phyloP scores from a whole-genome alignment of 2,329 filamentous ascomycete genomes.

The Blastomyces emzantsi region DNA sequence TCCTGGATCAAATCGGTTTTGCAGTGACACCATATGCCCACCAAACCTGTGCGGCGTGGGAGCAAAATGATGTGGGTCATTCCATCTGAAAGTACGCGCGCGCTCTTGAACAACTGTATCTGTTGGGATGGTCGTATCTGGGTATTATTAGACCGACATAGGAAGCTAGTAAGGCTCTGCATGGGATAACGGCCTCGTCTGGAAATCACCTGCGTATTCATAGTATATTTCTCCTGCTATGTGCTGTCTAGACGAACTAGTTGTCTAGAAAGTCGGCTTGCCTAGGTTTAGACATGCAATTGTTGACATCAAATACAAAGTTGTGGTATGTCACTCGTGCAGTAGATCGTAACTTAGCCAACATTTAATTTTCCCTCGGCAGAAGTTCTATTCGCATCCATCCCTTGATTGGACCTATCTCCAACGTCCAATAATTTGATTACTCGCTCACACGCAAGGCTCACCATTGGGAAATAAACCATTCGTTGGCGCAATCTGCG shows the following conservation, averaged over 20 bases:
- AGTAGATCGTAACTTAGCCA: not conserved
- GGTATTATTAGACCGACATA: conserved; percentile 59
- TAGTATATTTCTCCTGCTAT: not conserved
- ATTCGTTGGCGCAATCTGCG: not conserved
- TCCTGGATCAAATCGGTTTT: not conserved
- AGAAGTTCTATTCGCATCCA: not conserved
- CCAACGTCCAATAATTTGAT: not conserved
- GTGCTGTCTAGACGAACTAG: not conserved
- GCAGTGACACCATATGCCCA: not conserved
- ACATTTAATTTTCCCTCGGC: not conserved
- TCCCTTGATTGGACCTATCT: not conserved
- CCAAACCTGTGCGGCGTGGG: not conserved
- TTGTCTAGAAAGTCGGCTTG: not conserved
- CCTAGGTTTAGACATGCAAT: not conserved
- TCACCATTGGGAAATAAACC: not conserved
- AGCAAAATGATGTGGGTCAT: conserved; percentile 38
- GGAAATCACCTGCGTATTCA: not conserved
- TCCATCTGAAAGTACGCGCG: conserved; percentile 54
- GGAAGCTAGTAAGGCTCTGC: conserved; percentile 45
- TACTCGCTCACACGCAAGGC: not conserved
- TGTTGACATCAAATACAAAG: not conserved
- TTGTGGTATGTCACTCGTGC: not conserved
- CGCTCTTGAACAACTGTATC: conserved; percentile 49
- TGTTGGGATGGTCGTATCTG: conserved; percentile 62
- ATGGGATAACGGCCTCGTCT: not conserved